Conservation (phyloP, 176 grass and related monocot genomes). For the Poa annua region DNA sequence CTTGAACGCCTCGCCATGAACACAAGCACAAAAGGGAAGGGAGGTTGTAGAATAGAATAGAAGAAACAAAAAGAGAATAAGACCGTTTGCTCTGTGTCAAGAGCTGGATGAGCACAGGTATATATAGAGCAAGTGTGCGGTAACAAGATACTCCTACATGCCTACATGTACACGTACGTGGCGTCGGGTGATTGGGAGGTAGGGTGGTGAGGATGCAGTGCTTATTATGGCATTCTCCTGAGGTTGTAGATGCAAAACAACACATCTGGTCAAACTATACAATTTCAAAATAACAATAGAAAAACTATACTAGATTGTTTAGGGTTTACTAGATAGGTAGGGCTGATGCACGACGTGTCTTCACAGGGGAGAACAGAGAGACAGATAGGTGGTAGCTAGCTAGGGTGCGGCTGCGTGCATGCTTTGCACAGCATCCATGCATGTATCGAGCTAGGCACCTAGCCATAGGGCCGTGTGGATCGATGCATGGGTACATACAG, state of each 20-base stretch:
- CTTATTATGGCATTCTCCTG: background rate
- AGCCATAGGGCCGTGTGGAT: slow-evolving; percentile 5
- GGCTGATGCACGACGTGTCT: slow-evolving; percentile 31
- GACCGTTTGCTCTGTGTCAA: background rate
- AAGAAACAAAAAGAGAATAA: background rate
- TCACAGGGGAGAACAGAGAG: slow-evolving; percentile 7
- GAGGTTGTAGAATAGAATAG: background rate
- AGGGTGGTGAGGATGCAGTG: background rate
- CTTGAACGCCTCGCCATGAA: background rate
- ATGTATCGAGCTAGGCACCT: background rate
- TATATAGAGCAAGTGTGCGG: slow-evolving; percentile 45
- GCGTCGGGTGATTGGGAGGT: background rate
- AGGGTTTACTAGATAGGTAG: background rate
- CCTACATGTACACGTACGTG: background rate
- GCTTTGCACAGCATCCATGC: background rate
- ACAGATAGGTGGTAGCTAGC: slow-evolving; percentile 36
- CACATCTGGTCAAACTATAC: background rate
- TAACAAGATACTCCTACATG: background rate
- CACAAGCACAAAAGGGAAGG: background rate
- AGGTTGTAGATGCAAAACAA: background rate
- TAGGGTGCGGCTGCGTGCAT: slow-evolving; percentile 22
- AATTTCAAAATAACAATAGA: background rate
- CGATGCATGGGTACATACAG: slow-evolving; percentile 17
- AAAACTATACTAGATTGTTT: background rate
- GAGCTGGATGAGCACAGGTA: slow-evolving; percentile 5